Percentiles rank a stretch among this genome's conserved stretches.
Conservation (phyloP, 192 early-diverging fungal genomes). For the Rhizoclosmatium globosum region DNA sequence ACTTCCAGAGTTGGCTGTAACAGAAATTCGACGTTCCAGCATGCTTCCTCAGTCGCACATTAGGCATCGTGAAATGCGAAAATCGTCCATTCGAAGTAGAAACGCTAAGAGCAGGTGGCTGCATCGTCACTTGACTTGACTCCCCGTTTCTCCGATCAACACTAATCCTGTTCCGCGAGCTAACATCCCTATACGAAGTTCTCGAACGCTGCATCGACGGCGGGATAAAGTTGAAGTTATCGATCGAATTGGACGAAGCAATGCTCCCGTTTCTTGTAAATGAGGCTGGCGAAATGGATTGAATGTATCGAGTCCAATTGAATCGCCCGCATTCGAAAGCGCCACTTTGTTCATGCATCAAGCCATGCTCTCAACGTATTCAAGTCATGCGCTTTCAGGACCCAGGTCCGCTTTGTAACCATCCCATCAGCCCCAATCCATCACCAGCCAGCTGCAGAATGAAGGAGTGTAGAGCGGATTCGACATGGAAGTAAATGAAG, state of each 20-base stretch:
- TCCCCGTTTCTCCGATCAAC: not conserved
- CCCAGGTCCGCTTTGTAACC: slow-evolving; percentile 10
- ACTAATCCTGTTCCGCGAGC: not conserved
- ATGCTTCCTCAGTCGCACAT: not conserved
- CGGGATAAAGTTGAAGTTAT: not conserved
- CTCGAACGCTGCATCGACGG: not conserved
- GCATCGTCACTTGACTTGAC: not conserved
- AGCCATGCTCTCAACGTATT: not conserved
- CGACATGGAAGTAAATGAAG: not conserved
- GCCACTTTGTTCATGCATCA: not conserved
- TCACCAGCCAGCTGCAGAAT: not conserved
- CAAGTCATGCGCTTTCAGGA: not conserved
- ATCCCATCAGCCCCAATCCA: not conserved
- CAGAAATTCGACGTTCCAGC: not conserved
- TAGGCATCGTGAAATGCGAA: not conserved
- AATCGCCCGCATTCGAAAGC: not conserved
- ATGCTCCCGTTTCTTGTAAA: not conserved
- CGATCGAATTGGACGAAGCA: not conserved
- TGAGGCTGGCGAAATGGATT: not conserved
- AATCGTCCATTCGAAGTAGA: not conserved
- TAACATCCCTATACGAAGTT: not conserved
- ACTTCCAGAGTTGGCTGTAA: not conserved
- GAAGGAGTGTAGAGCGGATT: slow-evolving; percentile 8
- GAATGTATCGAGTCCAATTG: not conserved
- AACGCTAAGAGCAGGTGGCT: not conserved